Conservation (phyloP, 1,284 basidiomycete species). For the Marasmius oreades region DNA sequence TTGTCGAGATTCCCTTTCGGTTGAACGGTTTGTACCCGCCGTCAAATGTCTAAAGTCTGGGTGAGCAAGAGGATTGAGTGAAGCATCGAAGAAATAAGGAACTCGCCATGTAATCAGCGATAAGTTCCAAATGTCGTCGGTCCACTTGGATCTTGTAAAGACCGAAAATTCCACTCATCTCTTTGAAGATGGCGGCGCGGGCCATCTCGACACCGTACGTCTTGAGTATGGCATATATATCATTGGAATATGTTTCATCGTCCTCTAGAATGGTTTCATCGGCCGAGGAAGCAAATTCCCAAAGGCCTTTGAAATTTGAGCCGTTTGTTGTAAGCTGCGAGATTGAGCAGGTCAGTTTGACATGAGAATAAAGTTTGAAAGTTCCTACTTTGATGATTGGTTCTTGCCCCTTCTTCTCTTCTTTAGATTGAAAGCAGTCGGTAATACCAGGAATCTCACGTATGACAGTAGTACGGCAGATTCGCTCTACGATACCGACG, state of each 20-base stretch:
- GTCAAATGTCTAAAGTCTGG: constrained; percentile 77
- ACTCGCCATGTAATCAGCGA: constrained; percentile 97
- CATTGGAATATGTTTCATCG: constrained; percentile 89
- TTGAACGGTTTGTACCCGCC: constrained; percentile 99
- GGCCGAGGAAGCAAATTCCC: constrained; percentile 74
- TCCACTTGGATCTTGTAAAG: constrained; percentile 98
- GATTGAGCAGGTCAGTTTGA: constrained; percentile 9
- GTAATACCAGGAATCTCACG: constrained; percentile 87
- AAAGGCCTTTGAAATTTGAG: constrained; percentile 90
- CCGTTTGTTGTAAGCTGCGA: constrained; percentile 79
- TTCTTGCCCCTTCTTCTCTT: constrained; percentile 48
- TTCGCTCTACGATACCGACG: constrained; percentile 86
- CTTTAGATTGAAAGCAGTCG: constrained; percentile 75
- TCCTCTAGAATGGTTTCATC: constrained; percentile 76
- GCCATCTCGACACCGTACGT: constrained; percentile 99
- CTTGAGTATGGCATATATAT: constrained; percentile 89
- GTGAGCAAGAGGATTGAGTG: constrained; percentile 5
- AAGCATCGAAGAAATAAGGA: constrained; percentile 7
- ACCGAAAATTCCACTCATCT: constrained; percentile 92
- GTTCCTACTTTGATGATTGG: constrained; percentile 47
- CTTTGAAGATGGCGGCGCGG: constrained; percentile 85
- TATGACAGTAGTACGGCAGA: constrained; percentile 79
- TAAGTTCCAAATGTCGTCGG: constrained; percentile 91
- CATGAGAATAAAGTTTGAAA: constrained; percentile 1
- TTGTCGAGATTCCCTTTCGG: constrained; percentile 88